Evolutionary conservation across 1,284 basidiomycete genomes (phyloP), one percentile per base, ranked within the genome.

Genomic region (Pterula multifida): DNA sequence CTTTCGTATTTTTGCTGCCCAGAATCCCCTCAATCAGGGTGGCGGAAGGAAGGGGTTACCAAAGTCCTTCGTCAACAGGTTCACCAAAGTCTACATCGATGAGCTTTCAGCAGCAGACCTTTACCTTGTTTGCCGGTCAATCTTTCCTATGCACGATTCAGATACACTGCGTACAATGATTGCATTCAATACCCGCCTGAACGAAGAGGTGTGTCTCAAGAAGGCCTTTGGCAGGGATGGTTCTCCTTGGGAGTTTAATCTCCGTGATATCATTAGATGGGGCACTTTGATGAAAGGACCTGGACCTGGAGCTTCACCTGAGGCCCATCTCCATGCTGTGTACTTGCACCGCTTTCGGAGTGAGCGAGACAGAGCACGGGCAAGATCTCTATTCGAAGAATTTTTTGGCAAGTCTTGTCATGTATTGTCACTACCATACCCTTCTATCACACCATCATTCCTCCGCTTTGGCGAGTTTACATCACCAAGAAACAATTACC

Each of bases 201-300:
- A 85, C 53, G 72, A 83, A 19, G 82, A 85, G 56, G 80, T 87
- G 2, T 79, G 81, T 57, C 63, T 79, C 25, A 77, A 78, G 51
- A 76, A 79, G 25, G 59, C 72, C 1, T 92, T 98, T 60, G 94
- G 81, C 3, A 76, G 82, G 45, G 81, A 88, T 54, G 96, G 96
- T 6, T 77, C 81, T 49, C 96, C 96, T 1, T 99, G 96, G 96
- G 96, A 99, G 63, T 98, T 99, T 72, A 99, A 99, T 62, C 72
- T 99, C 49, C 87, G 96, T 35, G 96, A 99, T 65, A 75, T 98
- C 36, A 80, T 95, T 54, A 81, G 96, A 48, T 98, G 96, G 95
- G 85, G 81, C 24, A 61, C 61, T 0, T 67, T 79, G 21, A 60
- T 79, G 13, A 64, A 65, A 44, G 55, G 64, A 3, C 53, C 66